phyloP scores from a whole-genome alignment of 805 yeast species.

The Yamadazyma sp. region DNA sequence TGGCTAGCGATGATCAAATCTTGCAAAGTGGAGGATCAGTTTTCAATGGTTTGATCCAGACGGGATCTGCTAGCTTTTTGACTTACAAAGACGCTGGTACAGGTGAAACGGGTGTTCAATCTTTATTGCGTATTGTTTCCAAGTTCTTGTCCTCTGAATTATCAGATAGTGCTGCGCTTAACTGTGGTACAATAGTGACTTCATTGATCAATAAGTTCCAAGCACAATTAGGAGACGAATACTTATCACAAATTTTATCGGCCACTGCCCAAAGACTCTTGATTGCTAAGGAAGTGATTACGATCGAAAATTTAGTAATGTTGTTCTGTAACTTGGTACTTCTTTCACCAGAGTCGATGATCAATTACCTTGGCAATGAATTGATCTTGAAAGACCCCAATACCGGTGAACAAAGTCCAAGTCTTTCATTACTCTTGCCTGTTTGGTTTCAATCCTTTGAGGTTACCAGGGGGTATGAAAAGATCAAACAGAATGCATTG shows the following conservation, averaged over 20 bases:
- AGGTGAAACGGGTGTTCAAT: slow-evolving; percentile 48
- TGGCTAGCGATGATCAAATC: slow-evolving; percentile 70
- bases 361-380: slow-evolving; percentile 54
- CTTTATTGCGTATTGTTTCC: slow-evolving; percentile 62
- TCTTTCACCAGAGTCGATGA: slow-evolving; percentile 59
- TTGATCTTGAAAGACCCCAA: slow-evolving; percentile 26
- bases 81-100: slow-evolving; percentile 32
- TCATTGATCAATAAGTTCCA: slow-evolving; percentile 56
- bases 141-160: slow-evolving; percentile 69
- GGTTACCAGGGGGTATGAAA: slow-evolving; percentile 73
- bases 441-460: slow-evolving; percentile 87
- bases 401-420: slow-evolving; percentile 27
- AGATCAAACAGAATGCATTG: slow-evolving; percentile 62
- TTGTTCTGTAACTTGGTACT: slow-evolving; percentile 74
- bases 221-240: slow-evolving; percentile 35
- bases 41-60: slow-evolving; percentile 57
- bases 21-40: slow-evolving; percentile 77
- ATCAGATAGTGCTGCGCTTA: slow-evolving; percentile 79
- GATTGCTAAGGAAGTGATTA: slow-evolving; percentile 64
- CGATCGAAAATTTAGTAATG: slow-evolving; percentile 73
- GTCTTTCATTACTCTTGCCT: slow-evolving; percentile 59
- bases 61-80: slow-evolving; percentile 34
- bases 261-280: slow-evolving; percentile 72
- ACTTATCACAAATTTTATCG: slow-evolving; percentile 57
- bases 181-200: slow-evolving; percentile 66